Conservation (phyloP, 257 asterid species). For the Capsicum rhomboideum region DNA sequence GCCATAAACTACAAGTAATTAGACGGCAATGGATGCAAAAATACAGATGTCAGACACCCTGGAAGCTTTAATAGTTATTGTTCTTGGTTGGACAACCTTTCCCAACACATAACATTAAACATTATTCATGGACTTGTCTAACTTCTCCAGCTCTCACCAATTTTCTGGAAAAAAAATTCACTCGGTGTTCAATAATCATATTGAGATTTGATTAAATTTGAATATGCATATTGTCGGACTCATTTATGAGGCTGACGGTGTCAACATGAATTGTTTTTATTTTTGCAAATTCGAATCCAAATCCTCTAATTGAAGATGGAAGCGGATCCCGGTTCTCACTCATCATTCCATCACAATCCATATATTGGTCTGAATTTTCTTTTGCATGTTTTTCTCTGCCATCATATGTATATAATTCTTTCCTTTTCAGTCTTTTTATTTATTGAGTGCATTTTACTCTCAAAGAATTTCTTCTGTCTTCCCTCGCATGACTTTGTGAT, state of each 20-base stretch:
- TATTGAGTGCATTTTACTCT: neutral
- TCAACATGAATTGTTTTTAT: too few species aligned
- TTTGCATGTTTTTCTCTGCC: neutral
- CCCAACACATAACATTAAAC: neutral
- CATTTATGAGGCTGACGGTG: too few species aligned
- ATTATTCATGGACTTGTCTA: neutral
- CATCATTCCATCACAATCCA: accelerated
- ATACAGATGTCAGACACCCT: neutral
- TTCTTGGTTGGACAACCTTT: neutral
- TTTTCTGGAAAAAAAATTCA: neutral
- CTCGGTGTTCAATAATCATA: neutral
- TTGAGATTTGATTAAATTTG: neutral
- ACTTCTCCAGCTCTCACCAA: neutral
- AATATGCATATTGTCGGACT: too few species aligned
- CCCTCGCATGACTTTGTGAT: too few species aligned
- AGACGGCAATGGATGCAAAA: neutral
- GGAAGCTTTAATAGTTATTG: neutral
- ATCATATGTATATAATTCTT: neutral
- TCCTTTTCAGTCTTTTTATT: neutral
- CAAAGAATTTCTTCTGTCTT: too few species aligned
- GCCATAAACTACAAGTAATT: neutral
- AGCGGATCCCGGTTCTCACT: too few species aligned
- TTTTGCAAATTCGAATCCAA: too few species aligned
- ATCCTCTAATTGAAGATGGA: too few species aligned
- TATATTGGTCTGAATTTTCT: neutral